phyloP scores from a whole-genome alignment of 2,329 filamentous ascomycete genomes.

The Nakataea oryzae region DNA sequence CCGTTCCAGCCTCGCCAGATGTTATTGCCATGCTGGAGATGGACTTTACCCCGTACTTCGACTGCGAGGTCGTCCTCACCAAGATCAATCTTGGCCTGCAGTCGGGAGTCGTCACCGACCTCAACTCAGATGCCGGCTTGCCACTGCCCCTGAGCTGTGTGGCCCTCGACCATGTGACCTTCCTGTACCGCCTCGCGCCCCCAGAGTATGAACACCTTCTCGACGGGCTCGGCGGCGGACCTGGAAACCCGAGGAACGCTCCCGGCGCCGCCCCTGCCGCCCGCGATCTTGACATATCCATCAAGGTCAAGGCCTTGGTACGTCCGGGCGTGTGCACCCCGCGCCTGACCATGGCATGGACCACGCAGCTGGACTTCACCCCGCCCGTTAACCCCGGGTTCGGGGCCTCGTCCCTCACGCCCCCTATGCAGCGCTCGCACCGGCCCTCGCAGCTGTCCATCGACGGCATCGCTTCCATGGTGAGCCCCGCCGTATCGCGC shows the following conservation, averaged over 20 bases:
- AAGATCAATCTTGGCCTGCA: conserved; percentile 45
- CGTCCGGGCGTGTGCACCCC: conserved; percentile 48
- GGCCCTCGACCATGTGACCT: conserved; percentile 64
- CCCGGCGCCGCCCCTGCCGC: conserved; percentile 15
- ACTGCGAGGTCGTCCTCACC: conserved; percentile 54
- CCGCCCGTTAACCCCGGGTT: conserved; percentile 54
- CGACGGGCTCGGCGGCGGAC: conserved; percentile 16
- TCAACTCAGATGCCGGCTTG: conserved; percentile 40
- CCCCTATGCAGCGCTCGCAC: conserved; percentile 50
- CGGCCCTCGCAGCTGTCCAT: conserved; percentile 56
- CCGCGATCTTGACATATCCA: conserved; percentile 46
- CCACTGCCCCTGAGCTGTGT: conserved; percentile 50
- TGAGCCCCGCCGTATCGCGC: conserved; percentile 44
- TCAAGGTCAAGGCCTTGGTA: conserved; percentile 48
- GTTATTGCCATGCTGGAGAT: conserved; percentile 63
- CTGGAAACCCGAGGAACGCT: neutral
- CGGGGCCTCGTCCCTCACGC: conserved; percentile 37
- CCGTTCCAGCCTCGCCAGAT: conserved; percentile 44
- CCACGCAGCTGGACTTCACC: conserved; percentile 59
- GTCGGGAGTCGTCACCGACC: conserved; percentile 47
- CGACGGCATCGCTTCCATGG: conserved; percentile 42
- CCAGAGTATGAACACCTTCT: conserved; percentile 31
- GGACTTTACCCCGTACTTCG: conserved; percentile 61
- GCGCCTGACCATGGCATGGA: conserved; percentile 55
- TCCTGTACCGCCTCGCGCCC: conserved; percentile 58